Base-by-base conservation (phyloP, 1,139 yeast species). In the Diutina mesorugosa region DNA sequence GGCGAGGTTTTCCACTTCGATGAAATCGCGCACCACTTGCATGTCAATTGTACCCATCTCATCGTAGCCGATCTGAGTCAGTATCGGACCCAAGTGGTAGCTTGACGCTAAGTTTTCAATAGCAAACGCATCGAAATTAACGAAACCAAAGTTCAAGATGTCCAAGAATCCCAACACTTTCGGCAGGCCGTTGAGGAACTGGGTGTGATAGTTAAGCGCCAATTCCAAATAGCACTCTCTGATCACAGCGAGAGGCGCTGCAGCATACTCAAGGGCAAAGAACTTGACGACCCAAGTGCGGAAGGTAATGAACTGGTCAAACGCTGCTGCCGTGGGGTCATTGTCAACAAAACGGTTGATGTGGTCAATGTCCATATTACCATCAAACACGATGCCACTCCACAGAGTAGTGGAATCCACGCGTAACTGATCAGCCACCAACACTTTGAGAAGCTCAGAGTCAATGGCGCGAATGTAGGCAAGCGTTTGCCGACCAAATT, bases 261-360 rank as follows among this genome's bases (percentile, higher is more conserved):
- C 77, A 64, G 87, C 90, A 41, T 90, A 73, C 61, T 89, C 95
- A 58, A 86, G 69, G n/a, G 93, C 80, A 57, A 89, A 69, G 62
- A 84, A 83, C 61, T 86, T 88, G 45, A 89, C 71, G 7, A 86
- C 71, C 32, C 77, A 72, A 54, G 83, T 79, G 64, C 96, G 77
- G 61, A 83, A 85, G 52, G 73, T 77, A 58, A 86, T 76, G 62
- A 88, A 87, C 0, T 84, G 74, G 52, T 83, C 72, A 57, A 89
- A 73, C 0, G 95, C 76, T 45, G 81, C 78, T 55, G 79, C 71
- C 45, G 80, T 74, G 46, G 59, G 51, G 6, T 65, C 61, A 50
- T 72, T 70, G 1, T 69, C 62, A 3, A 80, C 67, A 57, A 78
- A 78, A 1, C 58, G 51, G 57, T 76, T 78, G 6, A 9, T 6